phyloP scores from a whole-genome alignment of 2,329 filamentous ascomycete species.

The Colletotrichum gloeosporioides region DNA sequence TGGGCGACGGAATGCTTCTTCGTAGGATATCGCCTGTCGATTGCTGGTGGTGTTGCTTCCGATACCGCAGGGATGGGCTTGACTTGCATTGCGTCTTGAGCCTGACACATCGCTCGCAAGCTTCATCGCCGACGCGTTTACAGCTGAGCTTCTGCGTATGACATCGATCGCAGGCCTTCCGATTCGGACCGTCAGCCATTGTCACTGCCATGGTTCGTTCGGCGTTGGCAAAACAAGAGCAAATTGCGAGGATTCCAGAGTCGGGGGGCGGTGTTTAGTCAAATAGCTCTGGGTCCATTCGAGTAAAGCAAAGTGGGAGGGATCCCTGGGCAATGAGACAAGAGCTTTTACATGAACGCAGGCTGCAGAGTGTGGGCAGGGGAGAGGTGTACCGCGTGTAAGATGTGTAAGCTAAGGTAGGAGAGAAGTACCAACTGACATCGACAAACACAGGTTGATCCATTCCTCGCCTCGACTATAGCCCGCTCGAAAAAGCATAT shows the following conservation, averaged over 20 bases:
- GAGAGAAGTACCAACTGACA: background rate
- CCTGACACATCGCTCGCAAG: constrained; percentile 48
- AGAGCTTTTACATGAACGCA: background rate
- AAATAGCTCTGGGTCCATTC: constrained; percentile 13
- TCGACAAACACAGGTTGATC: constrained; percentile 4
- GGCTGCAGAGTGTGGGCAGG: background rate
- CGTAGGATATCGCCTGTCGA: background rate
- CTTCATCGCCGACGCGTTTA: constrained; percentile 43
- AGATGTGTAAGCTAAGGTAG: background rate
- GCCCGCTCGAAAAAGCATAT: constrained; percentile 6
- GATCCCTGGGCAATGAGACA: constrained; percentile 15
- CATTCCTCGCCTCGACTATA: constrained; percentile 19
- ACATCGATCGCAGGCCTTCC: constrained; percentile 53
- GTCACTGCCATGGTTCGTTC: constrained; percentile 28
- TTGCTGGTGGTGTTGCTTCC: constrained; percentile 30
- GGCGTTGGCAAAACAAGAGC: constrained; percentile 20
- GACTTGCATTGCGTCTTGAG: constrained; percentile 48
- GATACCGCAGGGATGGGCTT: constrained; percentile 45
- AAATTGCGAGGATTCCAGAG: constrained; percentile 22
- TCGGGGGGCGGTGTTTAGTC: constrained; percentile 21
- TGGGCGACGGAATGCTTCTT: constrained; percentile 35
- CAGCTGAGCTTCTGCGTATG: constrained; percentile 52
- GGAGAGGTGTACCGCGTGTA: background rate
- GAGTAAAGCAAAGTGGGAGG: background rate
- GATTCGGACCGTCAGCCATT: constrained; percentile 43